Base-by-base conservation (phyloP, 2,329 filamentous ascomycete genomes). In the Fusarium liriodendri region DNA sequence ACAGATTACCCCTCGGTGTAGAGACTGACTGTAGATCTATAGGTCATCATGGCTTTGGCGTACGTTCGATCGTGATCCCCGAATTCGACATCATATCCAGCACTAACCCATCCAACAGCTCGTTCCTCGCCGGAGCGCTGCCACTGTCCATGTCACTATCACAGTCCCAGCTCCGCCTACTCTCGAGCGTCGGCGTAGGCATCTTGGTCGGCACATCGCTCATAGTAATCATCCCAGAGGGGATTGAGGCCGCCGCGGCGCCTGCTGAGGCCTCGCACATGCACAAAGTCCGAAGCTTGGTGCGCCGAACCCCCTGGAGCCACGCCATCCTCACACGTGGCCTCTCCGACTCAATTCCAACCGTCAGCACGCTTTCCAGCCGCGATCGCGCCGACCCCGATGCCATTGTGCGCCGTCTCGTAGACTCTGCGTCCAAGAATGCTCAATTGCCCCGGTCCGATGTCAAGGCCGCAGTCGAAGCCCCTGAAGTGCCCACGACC, bases 181-280 rank as follows among this genome's bases (percentile, higher is more conserved):
- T 98, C 80, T 97, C 96, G 25, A 95, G 95, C 66, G 90, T 98
- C 81, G 97, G 97, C 62, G 95, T 98, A 82, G 97, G 97, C 52
- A 93, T 99, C 61, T 87, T 99, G 10, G 95, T 99, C 18, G 97
- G 97, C 38, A 98, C 97, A 32, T 96, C 96, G 2, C 89, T 99
- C 74, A 96, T 98, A 74, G 95, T 99, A 35, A 98, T 99, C 80
- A 98, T 99, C 78, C 97, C 97, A 1, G 97, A 99, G 83, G 97
- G 97, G 40, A 92, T 98, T 69, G 95, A 98, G 81, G 96, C 97
- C 4, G 89, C 98, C 66, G 94, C 97, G 76, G 91, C 88, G 16
- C 85, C 88, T 4, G 82, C 84, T 3, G 81, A 85, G 66, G 76
- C 81, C 8, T 72, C 81, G 11, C 84, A 86, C 55, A 76, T 82